phyloP scores from a whole-genome alignment of 2,329 filamentous ascomycete genomes.

The Daldinia sp. region DNA sequence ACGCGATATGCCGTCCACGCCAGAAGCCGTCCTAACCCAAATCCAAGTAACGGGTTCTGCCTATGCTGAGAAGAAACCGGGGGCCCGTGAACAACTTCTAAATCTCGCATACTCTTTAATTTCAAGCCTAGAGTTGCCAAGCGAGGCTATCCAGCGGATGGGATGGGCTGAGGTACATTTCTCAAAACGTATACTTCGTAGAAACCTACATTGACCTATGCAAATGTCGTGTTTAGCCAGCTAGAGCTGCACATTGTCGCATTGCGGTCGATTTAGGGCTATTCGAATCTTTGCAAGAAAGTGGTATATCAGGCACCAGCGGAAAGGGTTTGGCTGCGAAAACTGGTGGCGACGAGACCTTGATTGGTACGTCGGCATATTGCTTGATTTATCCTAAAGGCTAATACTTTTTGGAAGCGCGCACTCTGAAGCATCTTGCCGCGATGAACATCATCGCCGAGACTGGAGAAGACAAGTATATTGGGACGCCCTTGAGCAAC shows the following conservation, averaged over 20 bases:
- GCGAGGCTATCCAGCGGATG: constrained; percentile 48
- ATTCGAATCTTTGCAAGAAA: constrained; percentile 46
- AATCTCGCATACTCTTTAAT: constrained; percentile 48
- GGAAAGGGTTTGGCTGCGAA: constrained; percentile 43
- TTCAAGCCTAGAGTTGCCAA: constrained; percentile 49
- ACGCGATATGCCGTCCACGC: constrained; percentile 15
- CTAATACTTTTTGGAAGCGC: constrained; percentile 39
- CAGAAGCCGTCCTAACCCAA: constrained; percentile 28
- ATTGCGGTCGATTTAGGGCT: constrained; percentile 49
- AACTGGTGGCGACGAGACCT: constrained; percentile 41
- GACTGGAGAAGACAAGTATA: constrained; percentile 41
- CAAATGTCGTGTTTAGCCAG: constrained; percentile 40
- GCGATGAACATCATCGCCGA: constrained; percentile 50
- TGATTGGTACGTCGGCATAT: constrained; percentile 38
- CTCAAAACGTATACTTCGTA: too few species aligned
- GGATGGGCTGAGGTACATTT: constrained; percentile 51
- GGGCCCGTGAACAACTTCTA: constrained; percentile 50
- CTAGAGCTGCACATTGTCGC: constrained; percentile 48
- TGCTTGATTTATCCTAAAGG: too few species aligned
- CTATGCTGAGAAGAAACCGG: constrained; percentile 46
- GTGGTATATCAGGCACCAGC: constrained; percentile 39
- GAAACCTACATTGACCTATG: not conserved
- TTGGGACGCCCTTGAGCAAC: constrained; percentile 46
- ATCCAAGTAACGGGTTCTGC: constrained; percentile 41
- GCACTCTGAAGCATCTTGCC: constrained; percentile 49